Base-by-base conservation (phyloP, 2,329 filamentous ascomycete genomes). In the Fusarium humuli region DNA sequence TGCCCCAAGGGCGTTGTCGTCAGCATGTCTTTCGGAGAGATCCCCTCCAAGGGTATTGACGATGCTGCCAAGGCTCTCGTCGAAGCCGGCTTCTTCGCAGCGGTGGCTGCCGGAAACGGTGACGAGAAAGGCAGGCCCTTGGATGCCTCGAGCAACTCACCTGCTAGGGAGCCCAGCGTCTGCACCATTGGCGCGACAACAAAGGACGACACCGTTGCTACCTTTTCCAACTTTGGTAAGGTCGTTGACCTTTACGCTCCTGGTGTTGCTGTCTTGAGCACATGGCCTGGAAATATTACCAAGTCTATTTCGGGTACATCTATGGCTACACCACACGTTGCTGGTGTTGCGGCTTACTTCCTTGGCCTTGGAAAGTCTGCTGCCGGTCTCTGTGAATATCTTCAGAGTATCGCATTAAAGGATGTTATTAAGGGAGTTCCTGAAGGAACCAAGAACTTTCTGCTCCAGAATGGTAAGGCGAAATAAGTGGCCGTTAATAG, bases 111-210 rank as follows among this genome's bases (percentile, higher is more conserved):
- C 27, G 40, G 61, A 1, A 67, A 67, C 16, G 56, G 47, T 0
- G 56, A 44, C 7, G 18, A n/a, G 0, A 22, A 16, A 1, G 58
- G 58, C 5, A 48, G 23, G 11, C 58, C 58, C 3, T 8, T 42
- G 2, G 58, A 61, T 37, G 45, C 48, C 0, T 34, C 40, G 0
- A 10, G 4, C 1, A 13, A 3, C 14, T 65, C 62, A 4, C 62
- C 60, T 18, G 62, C 34, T 13, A 32, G 23, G 1, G 60, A 57
- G 23, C 25, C 25, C 1, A 52, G 45, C 3, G 25, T 64, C 27
- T 65, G 61, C 34, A 65, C 62, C 9, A 64, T 65, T 5, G 62
- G 53, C 5, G 60, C 41, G 2, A 65, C 27, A 18, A 23, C 30
- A 9, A 50, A 9, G 5, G 32, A 53, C 5, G 23, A 59, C 5